Base-by-base conservation (phyloP, 805 yeast species). In the Wickerhamiella sorbophila region DNA sequence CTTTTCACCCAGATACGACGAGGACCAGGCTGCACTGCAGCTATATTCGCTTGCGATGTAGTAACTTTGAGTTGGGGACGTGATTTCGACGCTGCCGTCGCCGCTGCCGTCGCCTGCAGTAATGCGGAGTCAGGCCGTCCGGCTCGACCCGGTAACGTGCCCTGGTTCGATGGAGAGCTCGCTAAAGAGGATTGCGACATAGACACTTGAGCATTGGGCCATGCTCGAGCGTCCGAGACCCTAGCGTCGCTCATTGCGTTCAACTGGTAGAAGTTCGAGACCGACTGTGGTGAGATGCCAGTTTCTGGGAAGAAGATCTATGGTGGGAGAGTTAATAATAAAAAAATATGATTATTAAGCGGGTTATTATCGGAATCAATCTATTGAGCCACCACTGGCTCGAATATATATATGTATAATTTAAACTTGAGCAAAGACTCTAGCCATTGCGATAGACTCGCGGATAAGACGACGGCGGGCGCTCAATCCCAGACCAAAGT, bases 1-100 rank as follows among this genome's bases (percentile, higher is more conserved):
- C 61, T 55, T 31, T 54, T 45, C 17, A 63, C 62, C 67, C 67
- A 63, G 1, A 63, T 48, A 31, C 66, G 50, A n/a, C 58, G 49
- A 9, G 46, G 39, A 4, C 38, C 43, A 9, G 31, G 29, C 29
- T 24, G 6, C 29, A 24, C 12, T 6, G 12, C 29, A 8, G 29
- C 10, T 6, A 24, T 24, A 6, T 6, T 8, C 6, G 29, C 12
- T 6, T 6, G 10, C 12, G 29, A 24, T 24, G 29, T 24, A 6
- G 29, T 8, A 8, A 24, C 29, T 24, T 24, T 24, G 29, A 24
- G 29, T 12, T 24, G 29, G 6, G 29, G 29, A 24, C 29, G 29
- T 8, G 29, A 24, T 24, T 24, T 24, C 12, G 29, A 24, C 10
- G 29, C 29, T 24, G 29, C 29, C 6, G 10, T 24, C 29, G 29